Evolutionary conservation across 495 filamentous ascomycete species (phyloP).

Genomic region (Penicillium maclennaniae): DNA sequence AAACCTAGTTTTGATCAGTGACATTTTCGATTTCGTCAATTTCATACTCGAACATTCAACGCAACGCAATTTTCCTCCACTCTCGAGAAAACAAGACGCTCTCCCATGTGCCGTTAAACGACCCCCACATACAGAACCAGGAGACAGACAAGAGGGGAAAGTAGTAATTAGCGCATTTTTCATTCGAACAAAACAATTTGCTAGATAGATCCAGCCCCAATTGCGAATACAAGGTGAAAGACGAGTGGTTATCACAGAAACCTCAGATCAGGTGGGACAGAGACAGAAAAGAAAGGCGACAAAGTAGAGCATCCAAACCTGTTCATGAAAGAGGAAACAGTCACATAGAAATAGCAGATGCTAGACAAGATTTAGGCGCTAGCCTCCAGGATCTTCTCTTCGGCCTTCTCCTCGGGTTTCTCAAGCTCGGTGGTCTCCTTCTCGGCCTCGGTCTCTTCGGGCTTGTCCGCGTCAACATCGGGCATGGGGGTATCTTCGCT

Average conservation of each 20-base stretch:
- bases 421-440: conserved; percentile 1
- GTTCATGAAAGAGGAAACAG: conserved; percentile 3
- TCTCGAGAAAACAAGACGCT: neutral
- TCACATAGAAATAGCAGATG: neutral
- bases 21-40: neutral
- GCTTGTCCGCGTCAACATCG: conserved; percentile 20
- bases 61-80: neutral
- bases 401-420: conserved; percentile 19
- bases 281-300: conserved; percentile 3
- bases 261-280: conserved; percentile 1
- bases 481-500: conserved; percentile 46
- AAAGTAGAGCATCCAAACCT: conserved; percentile 4
- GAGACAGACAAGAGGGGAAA: neutral
- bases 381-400: conserved; percentile 23
- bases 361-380: conserved; percentile 4
- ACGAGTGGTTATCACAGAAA: conserved; percentile 7
- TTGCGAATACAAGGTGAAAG: conserved; percentile 11
- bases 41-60: neutral
- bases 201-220: conserved; percentile 9
- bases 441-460: conserved; percentile 8
- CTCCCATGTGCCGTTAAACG: neutral
- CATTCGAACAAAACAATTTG: conserved; percentile 8
- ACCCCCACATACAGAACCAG: neutral
- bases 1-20: too few relatives aligned
- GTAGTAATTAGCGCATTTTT: conserved; percentile 15